Evolutionary conservation across 2,329 filamentous ascomycete species (phyloP).

Genomic region (Lasiodiplodia sp.): DNA sequence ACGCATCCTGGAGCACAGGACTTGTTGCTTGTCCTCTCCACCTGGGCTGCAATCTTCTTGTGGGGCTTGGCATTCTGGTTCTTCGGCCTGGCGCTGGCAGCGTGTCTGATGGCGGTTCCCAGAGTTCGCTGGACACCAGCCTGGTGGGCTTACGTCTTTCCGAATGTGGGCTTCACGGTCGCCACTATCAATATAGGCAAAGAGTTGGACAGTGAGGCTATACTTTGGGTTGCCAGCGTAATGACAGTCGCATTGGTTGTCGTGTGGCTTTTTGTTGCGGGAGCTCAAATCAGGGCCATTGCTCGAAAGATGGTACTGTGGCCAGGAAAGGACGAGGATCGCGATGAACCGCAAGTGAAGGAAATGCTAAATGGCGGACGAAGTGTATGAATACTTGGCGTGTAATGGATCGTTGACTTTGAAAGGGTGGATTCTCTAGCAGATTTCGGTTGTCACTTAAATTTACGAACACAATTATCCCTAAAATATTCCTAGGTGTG

Average conservation of each 20-base stretch:
- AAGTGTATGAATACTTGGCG: background rate
- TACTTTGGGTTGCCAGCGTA: conserved; percentile 51
- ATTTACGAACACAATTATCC: too few species aligned
- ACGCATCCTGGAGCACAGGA: conserved; percentile 46
- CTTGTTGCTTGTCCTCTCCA: conserved; percentile 56
- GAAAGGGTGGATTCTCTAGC: too few species aligned
- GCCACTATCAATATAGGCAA: conserved; percentile 51
- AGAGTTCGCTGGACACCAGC: conserved; percentile 64
- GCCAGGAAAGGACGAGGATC: conserved; percentile 49
- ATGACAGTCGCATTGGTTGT: conserved; percentile 60
- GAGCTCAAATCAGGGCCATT: conserved; percentile 60
- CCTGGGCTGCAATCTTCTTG: conserved; percentile 62
- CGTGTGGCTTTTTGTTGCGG: conserved; percentile 64
- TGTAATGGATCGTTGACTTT: too few species aligned
- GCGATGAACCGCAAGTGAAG: conserved; percentile 1
- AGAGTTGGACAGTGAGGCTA: conserved; percentile 44
- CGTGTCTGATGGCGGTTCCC: conserved; percentile 38
- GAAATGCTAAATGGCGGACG: background rate
- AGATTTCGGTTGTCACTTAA: too few species aligned
- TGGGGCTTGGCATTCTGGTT: conserved; percentile 71
- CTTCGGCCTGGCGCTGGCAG: conserved; percentile 53
- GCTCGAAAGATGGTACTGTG: conserved; percentile 62
- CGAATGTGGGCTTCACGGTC: conserved; percentile 52
- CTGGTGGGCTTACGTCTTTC: conserved; percentile 67
- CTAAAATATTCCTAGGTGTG: too few species aligned